Evolutionary conservation across 1,139 yeast species (phyloP).

Genomic region (Candida sanyaensis): DNA sequence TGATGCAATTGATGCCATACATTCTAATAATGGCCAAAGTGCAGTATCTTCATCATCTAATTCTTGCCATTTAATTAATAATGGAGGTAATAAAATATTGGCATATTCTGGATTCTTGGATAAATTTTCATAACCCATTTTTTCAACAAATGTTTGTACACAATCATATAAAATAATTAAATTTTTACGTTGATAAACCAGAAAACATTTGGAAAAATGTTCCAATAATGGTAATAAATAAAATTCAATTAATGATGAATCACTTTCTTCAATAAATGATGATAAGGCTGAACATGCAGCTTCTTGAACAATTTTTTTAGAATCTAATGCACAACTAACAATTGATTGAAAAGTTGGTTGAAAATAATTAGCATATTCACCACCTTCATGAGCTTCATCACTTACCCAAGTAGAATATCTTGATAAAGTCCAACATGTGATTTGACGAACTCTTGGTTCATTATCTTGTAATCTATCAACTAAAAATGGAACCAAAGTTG

Average conservation of each 20-base stretch:
- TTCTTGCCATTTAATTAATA: slow-evolving; percentile 75
- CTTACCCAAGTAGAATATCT: slow-evolving; percentile 84
- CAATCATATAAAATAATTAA: slow-evolving; percentile 84
- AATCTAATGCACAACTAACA: slow-evolving; percentile 73
- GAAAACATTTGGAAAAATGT: slow-evolving; percentile 74
- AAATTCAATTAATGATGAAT: slow-evolving; percentile 57
- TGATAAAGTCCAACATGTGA: slow-evolving; percentile 93
- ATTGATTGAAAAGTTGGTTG: slow-evolving; percentile 78
- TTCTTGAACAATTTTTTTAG: slow-evolving; percentile 89
- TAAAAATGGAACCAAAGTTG: slow-evolving; percentile 79
- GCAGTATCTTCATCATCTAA: slow-evolving; percentile 78
- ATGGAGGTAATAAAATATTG: slow-evolving; percentile 71
- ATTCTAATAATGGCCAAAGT: slow-evolving; percentile 89
- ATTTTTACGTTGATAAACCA: slow-evolving; percentile 78
- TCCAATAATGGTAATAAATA: slow-evolving; percentile 56
- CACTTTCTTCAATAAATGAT: slow-evolving; percentile 77
- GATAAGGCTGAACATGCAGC: slow-evolving; percentile 90
- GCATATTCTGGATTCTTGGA: slow-evolving; percentile 58
- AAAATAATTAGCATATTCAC: slow-evolving; percentile 65
- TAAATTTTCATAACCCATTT: slow-evolving; percentile 58
- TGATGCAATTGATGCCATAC: slow-evolving; percentile 90
- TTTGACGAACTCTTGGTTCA: slow-evolving; percentile 87
- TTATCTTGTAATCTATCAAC: slow-evolving; percentile 76
- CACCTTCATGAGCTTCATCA: slow-evolving; percentile 61
- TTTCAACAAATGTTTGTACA: slow-evolving; percentile 87